Evolutionary conservation across 805 yeast species (phyloP), one percentile per base, ranked within the genome.

Genomic region (Debaryomyces prosopidis): DNA sequence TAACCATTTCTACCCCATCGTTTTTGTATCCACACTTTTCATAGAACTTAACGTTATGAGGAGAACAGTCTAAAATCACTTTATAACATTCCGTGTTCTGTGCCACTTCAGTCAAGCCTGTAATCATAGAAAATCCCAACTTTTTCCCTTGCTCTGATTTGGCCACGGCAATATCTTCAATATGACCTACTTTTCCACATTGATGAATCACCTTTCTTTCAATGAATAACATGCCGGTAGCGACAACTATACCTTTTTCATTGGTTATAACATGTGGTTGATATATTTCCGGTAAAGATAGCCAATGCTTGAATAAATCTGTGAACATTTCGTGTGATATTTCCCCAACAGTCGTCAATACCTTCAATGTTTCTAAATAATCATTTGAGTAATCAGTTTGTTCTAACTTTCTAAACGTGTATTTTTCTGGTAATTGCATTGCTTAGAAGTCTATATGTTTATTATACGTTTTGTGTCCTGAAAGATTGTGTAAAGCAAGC

Each of bases 101-200:
- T 2, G 87, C 97, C 26, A 87, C 59, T 18, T 71, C 68, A 3
- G 84, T 77, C 59, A 92, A 72, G 7, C 78, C 70, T 14, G 74
- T 69, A 52, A 92, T 87, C 65, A 92, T 62, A 14, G 75, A 67
- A 53, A 75, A 71, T 0, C 99, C 99, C 39, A 92, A 69, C 54
- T 81, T 81, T 60, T 85, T 83, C 5, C 99, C 99, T 59, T 91
- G 97, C 60, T 87, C 87, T 15, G 75, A 68, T 26, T 63, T 60
- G 15, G 82, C 75, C 3, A 92, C 96, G 1, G 97, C 85, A 49
- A 92, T 92, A 62, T 92, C 99, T 60, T 92, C 99, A 51, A 92
- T 86, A 68, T 92, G 98, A 1, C 98, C 98, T 4, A 89, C 95
- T 42, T 76, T 65, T 0, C 96, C 95, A 62, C 94, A 82, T 33